These are phyloP conservation scores for Picochlorum costavermella DNA, from an alignment of 139 green algal genomes.

Conservation along the genomic window DNA sequence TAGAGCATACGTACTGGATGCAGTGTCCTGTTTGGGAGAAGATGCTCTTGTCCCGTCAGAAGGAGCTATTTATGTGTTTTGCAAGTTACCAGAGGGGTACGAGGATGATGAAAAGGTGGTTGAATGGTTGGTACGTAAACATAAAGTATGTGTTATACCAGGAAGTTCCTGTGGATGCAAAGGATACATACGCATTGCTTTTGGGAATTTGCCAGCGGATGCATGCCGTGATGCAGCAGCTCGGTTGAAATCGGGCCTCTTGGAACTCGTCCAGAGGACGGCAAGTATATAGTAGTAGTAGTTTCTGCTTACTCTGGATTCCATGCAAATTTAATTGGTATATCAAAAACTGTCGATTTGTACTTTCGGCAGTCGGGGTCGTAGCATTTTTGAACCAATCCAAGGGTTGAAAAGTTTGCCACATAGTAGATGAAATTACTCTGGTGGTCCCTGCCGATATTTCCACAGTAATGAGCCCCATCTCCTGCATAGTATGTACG, in stretches of 20 bases:
- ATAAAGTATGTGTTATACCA: slow-evolving; percentile 69
- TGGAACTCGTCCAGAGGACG: slow-evolving; percentile 25
- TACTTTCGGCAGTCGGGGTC: slow-evolving; percentile 61
- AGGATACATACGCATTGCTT: slow-evolving; percentile 67
- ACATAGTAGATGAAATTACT: slow-evolving; percentile 68
- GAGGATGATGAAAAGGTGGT: slow-evolving; percentile 65
- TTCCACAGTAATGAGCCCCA: slow-evolving; percentile 63
- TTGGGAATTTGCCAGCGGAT: slow-evolving; percentile 65
- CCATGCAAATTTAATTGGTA: slow-evolving; percentile 9
- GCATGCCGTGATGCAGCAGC: slow-evolving; percentile 54
- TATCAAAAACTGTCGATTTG: slow-evolving; percentile 21
- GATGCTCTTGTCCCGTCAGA: slow-evolving; percentile 53
- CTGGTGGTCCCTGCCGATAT: slow-evolving; percentile 47
- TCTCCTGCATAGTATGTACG: slow-evolving; percentile 27
- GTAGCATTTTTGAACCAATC: slow-evolving; percentile 67
- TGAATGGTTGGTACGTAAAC: slow-evolving; percentile 68
- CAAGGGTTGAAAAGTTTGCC: slow-evolving; percentile 39
- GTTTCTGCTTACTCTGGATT: too few species aligned
- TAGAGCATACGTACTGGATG: slow-evolving; percentile 42
- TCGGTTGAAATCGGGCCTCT: slow-evolving; percentile 58
- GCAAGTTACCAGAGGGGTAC: slow-evolving; percentile 56
- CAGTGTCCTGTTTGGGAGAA: slow-evolving; percentile 51
- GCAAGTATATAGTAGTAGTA: too few species aligned
- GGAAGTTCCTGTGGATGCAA: slow-evolving; percentile 51
- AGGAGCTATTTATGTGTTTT: slow-evolving; percentile 90